Evolutionary conservation across 805 yeast species (phyloP).

Genomic region (Blastobotrys americana): DNA sequence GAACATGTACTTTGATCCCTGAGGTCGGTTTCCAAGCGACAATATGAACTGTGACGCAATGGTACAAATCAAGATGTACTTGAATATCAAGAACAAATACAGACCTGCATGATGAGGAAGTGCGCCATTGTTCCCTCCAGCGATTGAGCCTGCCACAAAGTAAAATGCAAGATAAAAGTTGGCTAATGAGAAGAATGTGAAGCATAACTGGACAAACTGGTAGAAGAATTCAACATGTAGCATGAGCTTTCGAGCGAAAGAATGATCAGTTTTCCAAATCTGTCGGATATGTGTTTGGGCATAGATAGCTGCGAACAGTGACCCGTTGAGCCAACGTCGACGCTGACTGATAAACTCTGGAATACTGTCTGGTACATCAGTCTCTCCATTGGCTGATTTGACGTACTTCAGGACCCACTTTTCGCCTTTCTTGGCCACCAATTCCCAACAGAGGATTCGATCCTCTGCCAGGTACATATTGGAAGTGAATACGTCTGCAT

Average conservation of each 20-base stretch:
- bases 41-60: slow-evolving; percentile 84
- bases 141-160: slow-evolving; percentile 82
- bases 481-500: slow-evolving; percentile 82
- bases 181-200: slow-evolving; percentile 87
- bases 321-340: slow-evolving; percentile 98
- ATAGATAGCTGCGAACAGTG: slow-evolving; percentile 91
- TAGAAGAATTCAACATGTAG: slow-evolving; percentile 84
- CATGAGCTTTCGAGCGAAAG: slow-evolving; percentile 67
- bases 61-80: slow-evolving; percentile 74
- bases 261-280: slow-evolving; percentile 86
- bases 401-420: slow-evolving; percentile 91
- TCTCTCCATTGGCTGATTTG: slow-evolving; percentile 88
- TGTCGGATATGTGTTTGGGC: slow-evolving; percentile 79
- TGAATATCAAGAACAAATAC: slow-evolving; percentile 76
- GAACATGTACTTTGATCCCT: slow-evolving; percentile 81
- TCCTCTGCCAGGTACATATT: slow-evolving; percentile 98
- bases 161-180: slow-evolving; percentile 90
- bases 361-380: slow-evolving; percentile 91
- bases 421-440: slow-evolving; percentile 75
- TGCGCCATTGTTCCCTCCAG: slow-evolving; percentile 35
- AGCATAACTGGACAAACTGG: slow-evolving; percentile 70
- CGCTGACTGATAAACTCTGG: slow-evolving; percentile 95
- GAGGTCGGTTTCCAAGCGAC: slow-evolving; percentile 96
- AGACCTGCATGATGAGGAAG: slow-evolving; percentile 56
- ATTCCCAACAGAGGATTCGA: slow-evolving; percentile 92